Conservation (phyloP, 768 basidiomycete genomes). For the Lactarius trivialis region DNA sequence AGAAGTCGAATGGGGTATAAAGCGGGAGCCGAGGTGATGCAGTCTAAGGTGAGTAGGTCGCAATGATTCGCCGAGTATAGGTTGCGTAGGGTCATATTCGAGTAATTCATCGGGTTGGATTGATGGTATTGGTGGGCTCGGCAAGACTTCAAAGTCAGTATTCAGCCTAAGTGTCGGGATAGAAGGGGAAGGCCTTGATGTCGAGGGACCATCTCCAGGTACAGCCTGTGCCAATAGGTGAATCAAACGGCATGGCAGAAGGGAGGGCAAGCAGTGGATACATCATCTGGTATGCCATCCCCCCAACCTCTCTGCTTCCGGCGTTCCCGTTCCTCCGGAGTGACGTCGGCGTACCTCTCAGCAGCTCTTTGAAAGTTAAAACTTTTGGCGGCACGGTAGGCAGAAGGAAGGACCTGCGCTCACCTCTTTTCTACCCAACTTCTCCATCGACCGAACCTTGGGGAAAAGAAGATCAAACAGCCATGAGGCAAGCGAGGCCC, state of each 20-base stretch:
- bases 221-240: neutral
- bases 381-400: neutral
- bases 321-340: slow-evolving; percentile 49
- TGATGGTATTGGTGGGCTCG: slow-evolving; percentile 12
- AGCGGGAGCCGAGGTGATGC: slow-evolving; percentile 78
- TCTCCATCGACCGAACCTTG: slow-evolving; percentile 78
- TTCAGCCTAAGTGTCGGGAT: slow-evolving; percentile 24
- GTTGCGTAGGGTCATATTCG: slow-evolving; percentile 26
- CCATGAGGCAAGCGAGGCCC: neutral
- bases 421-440: slow-evolving; percentile 88
- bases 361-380: slow-evolving; percentile 51
- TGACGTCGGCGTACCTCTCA: slow-evolving; percentile 67
- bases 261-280: slow-evolving; percentile 19
- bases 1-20: slow-evolving; percentile 70
- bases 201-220: slow-evolving; percentile 11
- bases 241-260: neutral
- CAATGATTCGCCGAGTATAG: slow-evolving; percentile 45
- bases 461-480: neutral
- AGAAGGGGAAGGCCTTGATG: neutral
- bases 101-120: slow-evolving; percentile 20
- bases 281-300: slow-evolving; percentile 30
- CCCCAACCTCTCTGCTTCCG: slow-evolving; percentile 70
- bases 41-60: slow-evolving; percentile 59
- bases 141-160: slow-evolving; percentile 24
- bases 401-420: slow-evolving; percentile 11